Evolutionary conservation across 2,329 filamentous ascomycete genomes (phyloP), one percentile per base, ranked within the genome.

Genomic region (Aureobasidium zeae): DNA sequence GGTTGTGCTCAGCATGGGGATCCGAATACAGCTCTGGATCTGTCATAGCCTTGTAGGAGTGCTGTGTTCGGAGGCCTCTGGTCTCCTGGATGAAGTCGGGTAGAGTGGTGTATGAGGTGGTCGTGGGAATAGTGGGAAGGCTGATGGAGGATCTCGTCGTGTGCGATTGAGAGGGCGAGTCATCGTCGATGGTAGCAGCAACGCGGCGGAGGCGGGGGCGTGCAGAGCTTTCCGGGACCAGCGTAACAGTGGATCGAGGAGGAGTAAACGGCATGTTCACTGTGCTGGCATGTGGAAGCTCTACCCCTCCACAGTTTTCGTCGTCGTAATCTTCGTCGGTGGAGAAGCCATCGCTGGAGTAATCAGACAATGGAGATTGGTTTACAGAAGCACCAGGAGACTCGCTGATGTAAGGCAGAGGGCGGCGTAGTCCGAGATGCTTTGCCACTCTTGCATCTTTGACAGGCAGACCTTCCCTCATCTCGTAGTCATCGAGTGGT

Each of bases 381-480:
- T 17, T 24, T 12, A 28, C 24, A n/a, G 37, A 41, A 19, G 13
- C 25, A n/a, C n/a, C 9, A 4, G 26, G 34, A 28, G 44, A 34
- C 7, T 30, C 28, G 10, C 22, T 3, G 4, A 37, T 10, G 12
- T 29, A 1, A 5, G n/a, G 4, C 10, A 30, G 24, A 13, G 46
- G 35, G 29, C 49, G 17, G 10, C 52, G 55, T 2, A 61, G 52
- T 13, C 59, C 61, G 10, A 68, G 59, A 16, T 48, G 58, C 24
- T 56, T 55, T 20, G 66, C 53, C 24, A 63, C 51, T 2, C 49
- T 44, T 7, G 61, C 55, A 15, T 66, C 54, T n/a, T 61, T 57
- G 15, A 60, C 51, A 1, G 61, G 64, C 5, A 69, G 59, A 9
- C 13, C 13, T 3, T 44, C 38, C 9, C 50, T 34, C 10, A 51